Percentiles rank a stretch among this genome's conserved stretches.
Conservation (phyloP, 176 grass and related monocot genomes). For the Ensete glaucum region DNA sequence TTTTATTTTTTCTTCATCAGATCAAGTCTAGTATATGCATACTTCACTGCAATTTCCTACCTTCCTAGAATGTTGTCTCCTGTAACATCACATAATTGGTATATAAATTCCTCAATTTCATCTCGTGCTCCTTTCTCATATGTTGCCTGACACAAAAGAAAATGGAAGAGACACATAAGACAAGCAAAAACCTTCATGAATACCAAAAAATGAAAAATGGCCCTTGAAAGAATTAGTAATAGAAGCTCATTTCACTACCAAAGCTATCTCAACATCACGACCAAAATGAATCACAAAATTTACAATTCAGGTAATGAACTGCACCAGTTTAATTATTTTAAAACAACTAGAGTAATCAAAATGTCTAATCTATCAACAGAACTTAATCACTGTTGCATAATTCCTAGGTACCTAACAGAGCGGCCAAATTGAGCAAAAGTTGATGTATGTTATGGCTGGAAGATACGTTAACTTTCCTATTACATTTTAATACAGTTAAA, state of each 20-base stretch:
- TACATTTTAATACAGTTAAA: not conserved
- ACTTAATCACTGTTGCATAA: not conserved
- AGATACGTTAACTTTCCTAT: not conserved
- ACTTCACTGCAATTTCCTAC: slow-evolving; percentile 23
- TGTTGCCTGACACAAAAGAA: slow-evolving; percentile 29
- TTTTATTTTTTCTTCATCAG: no score
- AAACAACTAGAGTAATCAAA: not conserved
- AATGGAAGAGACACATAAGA: slow-evolving; percentile 11
- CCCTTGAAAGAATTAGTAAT: no score
- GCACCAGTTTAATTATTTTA: not conserved
- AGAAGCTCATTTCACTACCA: not conserved
- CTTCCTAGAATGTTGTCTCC: slow-evolving; percentile 53
- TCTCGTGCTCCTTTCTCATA: slow-evolving; percentile 76
- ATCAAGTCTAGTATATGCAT: no score
- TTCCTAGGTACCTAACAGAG: not conserved
- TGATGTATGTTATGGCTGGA: not conserved
- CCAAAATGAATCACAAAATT: not conserved
- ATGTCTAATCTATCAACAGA: not conserved
- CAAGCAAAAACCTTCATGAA: not conserved
- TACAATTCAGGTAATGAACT: not conserved
- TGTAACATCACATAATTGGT: slow-evolving; percentile 63
- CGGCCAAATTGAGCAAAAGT: not conserved
- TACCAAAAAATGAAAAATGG: not conserved
- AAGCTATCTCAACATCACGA: not conserved
- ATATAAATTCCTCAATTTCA: slow-evolving; percentile 77